Evolutionary conservation across 2,329 filamentous ascomycete species (phyloP).

Genomic region (Ophiosphaerella herpotricha): DNA sequence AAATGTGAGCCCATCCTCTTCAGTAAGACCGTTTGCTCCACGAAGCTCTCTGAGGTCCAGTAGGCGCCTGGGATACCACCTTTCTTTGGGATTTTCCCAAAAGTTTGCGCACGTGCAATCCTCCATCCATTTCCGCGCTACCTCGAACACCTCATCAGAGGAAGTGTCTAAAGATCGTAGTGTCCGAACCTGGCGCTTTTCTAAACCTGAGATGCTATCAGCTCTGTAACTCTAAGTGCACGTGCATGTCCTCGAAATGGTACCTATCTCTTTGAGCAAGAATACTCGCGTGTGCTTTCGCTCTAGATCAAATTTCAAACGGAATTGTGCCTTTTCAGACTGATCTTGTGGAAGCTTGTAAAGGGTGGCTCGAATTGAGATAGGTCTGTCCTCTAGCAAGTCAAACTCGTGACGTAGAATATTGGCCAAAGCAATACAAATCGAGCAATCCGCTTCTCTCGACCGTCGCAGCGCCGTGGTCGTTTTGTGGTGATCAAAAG

Average conservation of each 20-base stretch:
- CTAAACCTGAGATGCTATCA: neutral
- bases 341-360: too few species aligned
- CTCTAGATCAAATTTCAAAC: neutral
- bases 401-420: slow-evolving; percentile 1
- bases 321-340: neutral
- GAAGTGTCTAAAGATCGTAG: neutral
- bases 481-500: slow-evolving; percentile 13
- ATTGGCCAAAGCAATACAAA: slow-evolving; percentile 11
- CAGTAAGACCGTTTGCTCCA: neutral
- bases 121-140: slow-evolving; percentile 14
- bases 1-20: neutral
- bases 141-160: slow-evolving; percentile 4
- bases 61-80: slow-evolving; percentile 12
- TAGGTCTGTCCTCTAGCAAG: neutral
- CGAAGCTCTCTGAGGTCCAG: slow-evolving; percentile 5
- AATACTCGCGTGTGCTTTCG: neutral
- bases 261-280: neutral
- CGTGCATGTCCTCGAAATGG: neutral
- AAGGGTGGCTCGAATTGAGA: neutral
- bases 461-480: slow-evolving; percentile 6
- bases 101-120: slow-evolving; percentile 12
- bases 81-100: neutral
- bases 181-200: neutral
- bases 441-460: slow-evolving; percentile 5
- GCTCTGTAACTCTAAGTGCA: neutral